Percentiles rank a stretch among this genome's conserved stretches.
Conservation (phyloP, 192 early-diverging fungal species). For the Coemansia reversa region DNA sequence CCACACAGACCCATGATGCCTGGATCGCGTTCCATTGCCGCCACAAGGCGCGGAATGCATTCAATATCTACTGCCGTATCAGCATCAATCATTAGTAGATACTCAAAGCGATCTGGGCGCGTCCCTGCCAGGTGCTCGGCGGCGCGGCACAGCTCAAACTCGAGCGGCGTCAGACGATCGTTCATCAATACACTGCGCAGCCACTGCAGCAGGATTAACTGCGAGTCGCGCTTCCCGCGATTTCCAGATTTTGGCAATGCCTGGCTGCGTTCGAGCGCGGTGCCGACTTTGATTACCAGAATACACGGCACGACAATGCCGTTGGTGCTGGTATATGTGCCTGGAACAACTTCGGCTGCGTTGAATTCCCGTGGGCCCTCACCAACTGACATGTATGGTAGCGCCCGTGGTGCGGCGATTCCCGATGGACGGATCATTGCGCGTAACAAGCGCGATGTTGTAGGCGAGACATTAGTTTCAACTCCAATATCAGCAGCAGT, state of each 20-base stretch:
- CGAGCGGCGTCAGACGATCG: constrained; percentile 84
- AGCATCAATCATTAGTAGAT: constrained; percentile 86
- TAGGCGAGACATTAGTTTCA: constrained; percentile 25
- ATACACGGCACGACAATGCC: constrained; percentile 65
- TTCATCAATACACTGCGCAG: constrained; percentile 77
- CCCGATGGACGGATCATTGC: constrained; percentile 58
- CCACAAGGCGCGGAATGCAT: constrained; percentile 74
- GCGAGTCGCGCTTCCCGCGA: constrained; percentile 97
- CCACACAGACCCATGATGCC: constrained; percentile 92
- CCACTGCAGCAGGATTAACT: constrained; percentile 90
- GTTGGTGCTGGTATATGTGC: constrained; percentile 62
- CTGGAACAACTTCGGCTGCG: constrained; percentile 69
- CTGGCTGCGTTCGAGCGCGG: constrained; percentile 56
- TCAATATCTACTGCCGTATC: constrained; percentile 86
- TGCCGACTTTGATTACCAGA: constrained; percentile 73
- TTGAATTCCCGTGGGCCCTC: constrained; percentile 72
- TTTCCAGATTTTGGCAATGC: constrained; percentile 76
- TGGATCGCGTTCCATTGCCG: constrained; percentile 79
- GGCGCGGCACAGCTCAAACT: constrained; percentile 83
- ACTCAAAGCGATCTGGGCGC: constrained; percentile 73
- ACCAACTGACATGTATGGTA: constrained; percentile 73
- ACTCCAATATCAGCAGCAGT: constrained; percentile 62
- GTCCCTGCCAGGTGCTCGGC: constrained; percentile 73
- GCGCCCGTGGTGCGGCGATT: constrained; percentile 3
- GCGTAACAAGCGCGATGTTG: constrained; percentile 74